Conservation (phyloP, 108 stramenopile genomes). For the Epipyxis sp. region DNA sequence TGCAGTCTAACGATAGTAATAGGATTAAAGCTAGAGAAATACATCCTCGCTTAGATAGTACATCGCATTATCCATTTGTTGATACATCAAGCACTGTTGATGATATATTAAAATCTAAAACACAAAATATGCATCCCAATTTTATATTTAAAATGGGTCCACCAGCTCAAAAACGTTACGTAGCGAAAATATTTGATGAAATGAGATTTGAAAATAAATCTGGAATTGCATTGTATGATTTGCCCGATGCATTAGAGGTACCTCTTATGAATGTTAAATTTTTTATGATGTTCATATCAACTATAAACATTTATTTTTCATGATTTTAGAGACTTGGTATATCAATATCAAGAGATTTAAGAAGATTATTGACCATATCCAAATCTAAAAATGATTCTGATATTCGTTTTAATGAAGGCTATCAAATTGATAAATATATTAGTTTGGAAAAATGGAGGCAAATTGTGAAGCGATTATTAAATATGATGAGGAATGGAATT, state of each 20-base stretch:
- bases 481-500: neutral
- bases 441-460: neutral
- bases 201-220: neutral
- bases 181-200: constrained; percentile 12
- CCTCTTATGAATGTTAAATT: no score
- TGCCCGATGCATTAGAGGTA: constrained; percentile 22
- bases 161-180: neutral
- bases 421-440: no score
- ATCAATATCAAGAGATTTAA: no score
- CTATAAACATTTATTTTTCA: no score
- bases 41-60: neutral
- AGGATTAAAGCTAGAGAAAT: neutral
- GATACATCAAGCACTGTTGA: neutral
- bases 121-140: neutral
- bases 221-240: neutral
- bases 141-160: neutral
- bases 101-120: neutral
- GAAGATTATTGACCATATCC: no score
- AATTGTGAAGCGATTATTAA: neutral
- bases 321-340: no score
- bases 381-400: no score
- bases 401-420: no score
- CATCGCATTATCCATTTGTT: neutral
- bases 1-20: no score
- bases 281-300: no score